Conservation (phyloP, 352 stramenopile species). For the Globisporangium spiculum region DNA sequence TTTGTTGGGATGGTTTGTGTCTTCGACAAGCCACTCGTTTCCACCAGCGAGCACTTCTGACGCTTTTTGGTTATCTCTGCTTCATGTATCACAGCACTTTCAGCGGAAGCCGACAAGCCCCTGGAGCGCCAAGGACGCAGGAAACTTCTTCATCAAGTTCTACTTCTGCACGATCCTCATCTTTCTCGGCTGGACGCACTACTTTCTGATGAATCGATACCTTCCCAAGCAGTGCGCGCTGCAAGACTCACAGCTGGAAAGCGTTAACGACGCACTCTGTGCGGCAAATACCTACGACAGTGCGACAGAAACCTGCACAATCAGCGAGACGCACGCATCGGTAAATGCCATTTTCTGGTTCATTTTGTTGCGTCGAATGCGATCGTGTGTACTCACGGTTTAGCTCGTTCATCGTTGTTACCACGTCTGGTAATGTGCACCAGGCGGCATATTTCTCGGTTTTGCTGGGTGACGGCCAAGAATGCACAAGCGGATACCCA, state of each 20-base stretch:
- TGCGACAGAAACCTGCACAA: conserved; percentile 28
- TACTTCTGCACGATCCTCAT: conserved; percentile 74
- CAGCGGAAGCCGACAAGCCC: conserved; percentile 71
- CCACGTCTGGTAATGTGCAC: background rate
- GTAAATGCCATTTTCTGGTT: conserved; percentile 17
- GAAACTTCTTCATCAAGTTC: conserved; percentile 87
- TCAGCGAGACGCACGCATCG: conserved; percentile 31
- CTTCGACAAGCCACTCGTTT: too few relatives aligned
- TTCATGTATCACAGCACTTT: conserved; percentile 32
- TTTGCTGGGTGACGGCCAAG: conserved; percentile 13
- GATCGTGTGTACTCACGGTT: background rate
- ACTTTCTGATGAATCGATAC: conserved; percentile 43
- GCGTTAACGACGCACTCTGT: conserved; percentile 26
- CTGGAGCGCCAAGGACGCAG: conserved; percentile 74
- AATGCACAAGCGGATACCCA: conserved; percentile 48
- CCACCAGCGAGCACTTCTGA: background rate
- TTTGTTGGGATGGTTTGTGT: conserved; percentile 12
- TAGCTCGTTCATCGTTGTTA: background rate
- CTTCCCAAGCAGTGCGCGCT: conserved; percentile 59
- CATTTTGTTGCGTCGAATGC: background rate
- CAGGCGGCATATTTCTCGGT: conserved; percentile 45
- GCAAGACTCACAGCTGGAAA: conserved; percentile 37
- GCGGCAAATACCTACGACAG: conserved; percentile 27
- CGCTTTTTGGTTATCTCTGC: background rate
- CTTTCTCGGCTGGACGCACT: conserved; percentile 60